phyloP scores from a whole-genome alignment of 148 eudicot species.

The Cornus florida region DNA sequence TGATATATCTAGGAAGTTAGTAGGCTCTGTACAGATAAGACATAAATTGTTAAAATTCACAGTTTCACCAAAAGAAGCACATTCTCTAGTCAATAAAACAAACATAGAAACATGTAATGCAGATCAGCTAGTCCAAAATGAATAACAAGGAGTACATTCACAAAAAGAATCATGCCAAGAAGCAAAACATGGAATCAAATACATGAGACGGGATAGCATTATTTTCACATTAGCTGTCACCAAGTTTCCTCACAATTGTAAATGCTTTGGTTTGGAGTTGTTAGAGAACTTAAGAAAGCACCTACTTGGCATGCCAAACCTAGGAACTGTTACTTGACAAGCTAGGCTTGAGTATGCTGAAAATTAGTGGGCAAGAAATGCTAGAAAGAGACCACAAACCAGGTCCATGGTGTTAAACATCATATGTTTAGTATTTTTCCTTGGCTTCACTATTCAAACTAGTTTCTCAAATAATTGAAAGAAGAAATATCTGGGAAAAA shows the following conservation, averaged over 20 bases:
- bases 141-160: not conserved
- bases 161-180: not conserved
- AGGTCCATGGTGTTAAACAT: no score
- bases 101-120: no score
- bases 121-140: not conserved
- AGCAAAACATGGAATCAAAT: not conserved
- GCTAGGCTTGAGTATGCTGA: no score
- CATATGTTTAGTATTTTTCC: no score
- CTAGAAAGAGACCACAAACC: no score
- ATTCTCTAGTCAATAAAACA: not conserved
- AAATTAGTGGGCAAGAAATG: no score
- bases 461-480: not conserved
- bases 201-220: not conserved
- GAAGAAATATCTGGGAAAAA: not conserved
- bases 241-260: not conserved
- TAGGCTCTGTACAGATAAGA: not conserved
- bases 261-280: not conserved
- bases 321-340: not conserved
- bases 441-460: no score
- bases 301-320: not conserved
- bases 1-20: not conserved
- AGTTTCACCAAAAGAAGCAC: not conserved
- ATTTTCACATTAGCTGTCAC: not conserved
- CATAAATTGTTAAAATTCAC: not conserved
- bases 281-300: not conserved